Base-by-base conservation (phyloP, 1,284 basidiomycete species). In the Meripilus lineatus region DNA sequence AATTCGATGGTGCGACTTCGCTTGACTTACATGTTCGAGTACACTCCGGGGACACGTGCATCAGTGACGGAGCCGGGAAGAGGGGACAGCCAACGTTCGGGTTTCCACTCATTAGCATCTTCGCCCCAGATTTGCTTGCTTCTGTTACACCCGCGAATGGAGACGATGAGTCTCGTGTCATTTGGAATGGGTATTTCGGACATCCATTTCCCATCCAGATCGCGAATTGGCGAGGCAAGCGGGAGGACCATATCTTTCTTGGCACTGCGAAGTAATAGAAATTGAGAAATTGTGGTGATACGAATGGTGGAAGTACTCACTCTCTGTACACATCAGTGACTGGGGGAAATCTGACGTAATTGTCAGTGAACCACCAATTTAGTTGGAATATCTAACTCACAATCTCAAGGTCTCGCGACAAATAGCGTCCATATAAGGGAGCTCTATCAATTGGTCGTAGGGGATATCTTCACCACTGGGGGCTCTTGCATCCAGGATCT, bases 161-260 rank as follows among this genome's bases (percentile, higher is more conserved):
- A 66, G 2, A 71, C 57, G 8, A 55, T 53, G 11, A 81, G 44
- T 0, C 50, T 43, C 0, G 69, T 70, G 5, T 72, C 75, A 51
- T 75, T 76, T 10, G 66, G 59, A 22, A 81, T 58, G 1, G 61
- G 45, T 21, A 81, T 56, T 21, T 62, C 61, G 26, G 64, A 57
- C 3, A 72, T 60, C 0, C 53, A 47, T 32, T 63, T 47, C 0
- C 75, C 76, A 3, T 64, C 55, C 3, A 51, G 42, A 1, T 69
- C 70, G 10, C 50, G 54, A 25, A 78, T 50, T 1, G 75, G 76
- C 6, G 54, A 48, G 24, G 61, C 64, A 32, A 81, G 64, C 0
- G 77, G 78, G 15, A 82, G 65, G 2, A 76, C 53, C 38, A 80
- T 75, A 48, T 80, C 75, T 63, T 78, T 32, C 8, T 48, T 43